Evolutionary conservation across 176 grass and related monocot species (phyloP).

Genomic region (Oryza meridionalis): DNA sequence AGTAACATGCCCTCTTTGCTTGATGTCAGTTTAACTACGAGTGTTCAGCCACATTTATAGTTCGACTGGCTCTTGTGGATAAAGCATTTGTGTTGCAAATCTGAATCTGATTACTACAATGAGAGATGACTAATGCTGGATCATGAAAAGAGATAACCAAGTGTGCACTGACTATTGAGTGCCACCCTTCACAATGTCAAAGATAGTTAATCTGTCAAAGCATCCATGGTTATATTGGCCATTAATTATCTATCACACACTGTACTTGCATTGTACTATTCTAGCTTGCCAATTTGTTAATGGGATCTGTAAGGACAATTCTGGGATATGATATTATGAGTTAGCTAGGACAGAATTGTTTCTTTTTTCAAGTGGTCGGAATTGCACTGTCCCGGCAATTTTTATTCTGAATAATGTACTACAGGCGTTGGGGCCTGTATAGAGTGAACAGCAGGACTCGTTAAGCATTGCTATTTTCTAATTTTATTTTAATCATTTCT

Average conservation of each 20-base stretch:
- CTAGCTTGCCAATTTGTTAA: constrained; percentile 28
- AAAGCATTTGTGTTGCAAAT: background rate
- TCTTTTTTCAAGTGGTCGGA: background rate
- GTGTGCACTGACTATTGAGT: background rate
- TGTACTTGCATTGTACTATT: background rate
- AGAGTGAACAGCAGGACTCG: background rate
- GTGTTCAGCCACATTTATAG: background rate
- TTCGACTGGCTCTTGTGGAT: background rate
- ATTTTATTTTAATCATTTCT: background rate
- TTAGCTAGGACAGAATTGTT: background rate
- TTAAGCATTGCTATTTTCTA: background rate
- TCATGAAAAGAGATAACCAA: background rate
- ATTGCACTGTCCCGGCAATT: background rate
- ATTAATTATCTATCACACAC: background rate
- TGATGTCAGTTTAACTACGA: background rate
- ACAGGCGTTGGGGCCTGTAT: background rate
- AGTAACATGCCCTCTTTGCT: constrained; percentile 5
- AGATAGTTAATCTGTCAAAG: constrained; percentile 44
- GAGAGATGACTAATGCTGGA: background rate
- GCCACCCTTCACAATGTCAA: constrained; percentile 36
- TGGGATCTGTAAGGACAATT: background rate
- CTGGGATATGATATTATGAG: constrained; percentile 20
- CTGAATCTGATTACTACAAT: background rate
- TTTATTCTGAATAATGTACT: background rate
- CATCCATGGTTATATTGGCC: constrained; percentile 37